These are phyloP conservation scores for Monascus ruber DNA, from an alignment of 2,329 filamentous ascomycete genomes.

Conservation along the genomic window DNA sequence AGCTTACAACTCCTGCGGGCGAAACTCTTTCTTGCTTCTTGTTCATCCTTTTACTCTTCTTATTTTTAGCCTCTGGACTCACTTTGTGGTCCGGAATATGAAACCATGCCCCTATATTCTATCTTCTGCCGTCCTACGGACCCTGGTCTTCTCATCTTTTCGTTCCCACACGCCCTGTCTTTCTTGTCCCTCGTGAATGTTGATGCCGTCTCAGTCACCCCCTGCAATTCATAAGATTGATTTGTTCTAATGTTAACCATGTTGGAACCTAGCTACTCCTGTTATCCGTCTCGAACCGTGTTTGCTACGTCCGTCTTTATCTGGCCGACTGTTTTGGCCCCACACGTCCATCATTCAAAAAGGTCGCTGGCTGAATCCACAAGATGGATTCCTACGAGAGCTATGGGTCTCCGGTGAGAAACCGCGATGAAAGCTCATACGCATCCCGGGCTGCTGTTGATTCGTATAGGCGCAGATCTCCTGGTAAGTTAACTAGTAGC, in stretches of 20 bases:
- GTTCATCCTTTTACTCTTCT: conserved; percentile 8
- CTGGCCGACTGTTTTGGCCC: not conserved
- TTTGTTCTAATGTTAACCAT: conserved; percentile 28
- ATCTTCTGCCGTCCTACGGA: not conserved
- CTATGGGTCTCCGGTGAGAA: conserved; percentile 34
- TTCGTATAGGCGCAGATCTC: conserved; percentile 35
- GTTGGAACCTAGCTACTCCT: conserved; percentile 19
- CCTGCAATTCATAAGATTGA: conserved; percentile 9
- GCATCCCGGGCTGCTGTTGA: conserved; percentile 23
- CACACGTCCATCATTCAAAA: not conserved
- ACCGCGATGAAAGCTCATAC: conserved; percentile 30
- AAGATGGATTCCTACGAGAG: conserved; percentile 38
- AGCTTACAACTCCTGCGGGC: no score
- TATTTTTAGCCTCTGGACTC: conserved; percentile 4
- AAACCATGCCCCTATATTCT: conserved; percentile 3
- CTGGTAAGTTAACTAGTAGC: conserved; percentile 23
- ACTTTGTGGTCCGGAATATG: no score
- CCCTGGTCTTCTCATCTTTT: conserved; percentile 10
- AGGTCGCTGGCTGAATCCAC: not conserved
- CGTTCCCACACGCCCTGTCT: conserved; percentile 10
- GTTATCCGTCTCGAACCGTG: conserved; percentile 2
- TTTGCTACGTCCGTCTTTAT: conserved; percentile 1
- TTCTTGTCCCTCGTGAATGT: conserved; percentile 14
- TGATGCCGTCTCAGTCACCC: conserved; percentile 9
- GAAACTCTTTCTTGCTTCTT: not conserved